A percentile compares a stretch with the other conserved stretches of the same genome.
Conservation (phyloP, 257 asterid species). For the Fraxinus excelsior region DNA sequence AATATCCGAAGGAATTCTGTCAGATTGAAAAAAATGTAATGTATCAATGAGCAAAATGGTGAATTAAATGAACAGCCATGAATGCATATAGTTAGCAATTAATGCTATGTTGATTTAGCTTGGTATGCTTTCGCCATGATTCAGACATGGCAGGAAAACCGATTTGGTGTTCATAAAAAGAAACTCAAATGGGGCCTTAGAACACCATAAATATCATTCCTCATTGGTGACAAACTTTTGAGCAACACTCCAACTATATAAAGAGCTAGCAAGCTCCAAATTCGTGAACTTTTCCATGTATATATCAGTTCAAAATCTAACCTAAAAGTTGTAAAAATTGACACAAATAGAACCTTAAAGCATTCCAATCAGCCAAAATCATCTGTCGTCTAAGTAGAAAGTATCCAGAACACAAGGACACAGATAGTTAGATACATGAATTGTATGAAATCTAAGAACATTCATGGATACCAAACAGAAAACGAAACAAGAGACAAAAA, state of each 20-base stretch:
- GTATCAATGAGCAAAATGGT: neutral
- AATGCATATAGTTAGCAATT: neutral
- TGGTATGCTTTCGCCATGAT: neutral
- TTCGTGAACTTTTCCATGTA: no score
- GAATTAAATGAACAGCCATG: neutral
- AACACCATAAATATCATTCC: neutral
- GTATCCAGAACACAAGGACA: neutral
- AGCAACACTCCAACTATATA: neutral
- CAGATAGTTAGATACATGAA: neutral
- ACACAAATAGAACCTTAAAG: neutral
- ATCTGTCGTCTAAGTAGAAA: conserved; percentile 13
- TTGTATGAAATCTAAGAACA: neutral
- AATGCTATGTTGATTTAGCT: no score
- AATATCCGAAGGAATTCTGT: neutral
- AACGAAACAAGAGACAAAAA: neutral
- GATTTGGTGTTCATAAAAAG: no score
- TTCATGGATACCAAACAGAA: neutral
- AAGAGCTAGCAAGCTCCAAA: no score
- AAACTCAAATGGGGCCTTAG: neutral
- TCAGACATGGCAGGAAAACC: neutral
- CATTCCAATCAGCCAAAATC: neutral
- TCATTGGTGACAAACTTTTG: neutral
- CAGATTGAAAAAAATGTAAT: neutral
- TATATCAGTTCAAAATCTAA: neutral
- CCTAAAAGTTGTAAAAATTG: neutral